A percentile compares a stretch with the other conserved stretches of the same genome.
Conservation (phyloP, 768 basidiomycete genomes). For the Steccherinum ochraceum region DNA sequence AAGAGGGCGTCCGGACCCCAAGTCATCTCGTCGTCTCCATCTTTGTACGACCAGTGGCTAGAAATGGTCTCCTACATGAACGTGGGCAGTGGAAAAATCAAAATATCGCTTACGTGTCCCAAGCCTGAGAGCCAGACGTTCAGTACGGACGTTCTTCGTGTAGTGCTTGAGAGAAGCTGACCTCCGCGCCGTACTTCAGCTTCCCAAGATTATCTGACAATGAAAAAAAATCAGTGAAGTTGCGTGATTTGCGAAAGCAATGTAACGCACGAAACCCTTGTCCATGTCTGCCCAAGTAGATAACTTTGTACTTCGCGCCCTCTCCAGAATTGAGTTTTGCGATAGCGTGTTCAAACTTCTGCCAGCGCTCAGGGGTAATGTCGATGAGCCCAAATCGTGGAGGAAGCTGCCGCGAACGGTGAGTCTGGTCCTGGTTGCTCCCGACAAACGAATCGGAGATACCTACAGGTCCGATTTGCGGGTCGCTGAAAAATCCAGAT, state of each 20-base stretch:
- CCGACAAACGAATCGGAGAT: too few species aligned
- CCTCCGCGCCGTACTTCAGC: conserved; percentile 46
- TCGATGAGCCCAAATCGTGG: conserved; percentile 56
- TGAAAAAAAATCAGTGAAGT: not conserved
- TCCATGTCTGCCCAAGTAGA: conserved; percentile 66
- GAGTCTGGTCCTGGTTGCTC: too few species aligned
- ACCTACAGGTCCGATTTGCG: too few species aligned
- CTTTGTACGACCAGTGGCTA: conserved; percentile 57
- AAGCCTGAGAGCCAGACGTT: conserved; percentile 33
- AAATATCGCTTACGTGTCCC: conserved; percentile 47
- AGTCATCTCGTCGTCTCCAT: conserved; percentile 56
- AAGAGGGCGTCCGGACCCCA: conserved; percentile 77
- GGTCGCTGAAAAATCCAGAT: too few species aligned
- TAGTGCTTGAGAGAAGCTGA: conserved; percentile 11
- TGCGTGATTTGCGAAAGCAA: not conserved
- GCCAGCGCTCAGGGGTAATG: conserved; percentile 42
- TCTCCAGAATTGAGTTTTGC: conserved; percentile 39
- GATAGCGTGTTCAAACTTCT: conserved; percentile 34
- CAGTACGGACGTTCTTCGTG: not conserved
- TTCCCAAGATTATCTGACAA: conserved; percentile 54
- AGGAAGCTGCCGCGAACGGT: too few species aligned
- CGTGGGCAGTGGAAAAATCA: not conserved
- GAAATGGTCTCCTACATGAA: not conserved
- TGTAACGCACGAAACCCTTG: conserved; percentile 58
- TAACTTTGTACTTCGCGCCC: conserved; percentile 49